Conservation (phyloP, 805 yeast species). For the Jamesozyma gamospora region DNA sequence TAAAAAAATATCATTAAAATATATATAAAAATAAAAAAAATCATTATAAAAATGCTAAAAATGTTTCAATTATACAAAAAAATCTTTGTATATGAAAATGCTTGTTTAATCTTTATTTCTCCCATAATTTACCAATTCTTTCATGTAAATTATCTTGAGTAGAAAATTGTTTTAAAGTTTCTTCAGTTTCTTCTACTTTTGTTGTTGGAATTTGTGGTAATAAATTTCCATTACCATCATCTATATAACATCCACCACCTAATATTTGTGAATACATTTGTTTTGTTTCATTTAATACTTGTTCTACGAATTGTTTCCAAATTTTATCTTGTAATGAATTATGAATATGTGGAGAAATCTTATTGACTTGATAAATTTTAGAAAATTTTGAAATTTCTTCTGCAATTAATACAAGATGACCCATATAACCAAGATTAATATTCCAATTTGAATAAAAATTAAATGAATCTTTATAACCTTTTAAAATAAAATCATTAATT, state of each 20-base stretch:
- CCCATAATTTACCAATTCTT: not conserved
- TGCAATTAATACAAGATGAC: conserved; percentile 87
- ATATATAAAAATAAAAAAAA: too few relatives aligned
- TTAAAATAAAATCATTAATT: conserved; percentile 47
- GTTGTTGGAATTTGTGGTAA: conserved; percentile 17
- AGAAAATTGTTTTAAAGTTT: not conserved
- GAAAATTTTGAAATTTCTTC: conserved; percentile 91
- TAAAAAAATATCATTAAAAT: too few relatives aligned
- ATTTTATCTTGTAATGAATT: conserved; percentile 13
- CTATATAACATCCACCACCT: conserved; percentile 29
- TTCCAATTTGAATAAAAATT: conserved; percentile 49
- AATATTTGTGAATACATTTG: conserved; percentile 29
- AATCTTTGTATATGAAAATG: too few relatives aligned
- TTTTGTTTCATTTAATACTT: conserved; percentile 26
- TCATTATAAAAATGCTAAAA: too few relatives aligned
- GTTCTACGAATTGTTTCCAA: conserved; percentile 25
- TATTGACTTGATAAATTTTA: conserved; percentile 30
- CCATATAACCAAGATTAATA: conserved; percentile 86
- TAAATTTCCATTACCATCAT: conserved; percentile 23
- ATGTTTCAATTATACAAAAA: too few relatives aligned
- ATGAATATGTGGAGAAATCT: conserved; percentile 26
- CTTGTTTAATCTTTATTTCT: not conserved
- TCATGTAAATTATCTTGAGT: conserved; percentile 1
- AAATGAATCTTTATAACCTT: conserved; percentile 52
- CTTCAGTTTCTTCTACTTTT: not conserved